Evolutionary conservation across 768 basidiomycete species (phyloP).

Genomic region (Boletus vermiculosoides): DNA sequence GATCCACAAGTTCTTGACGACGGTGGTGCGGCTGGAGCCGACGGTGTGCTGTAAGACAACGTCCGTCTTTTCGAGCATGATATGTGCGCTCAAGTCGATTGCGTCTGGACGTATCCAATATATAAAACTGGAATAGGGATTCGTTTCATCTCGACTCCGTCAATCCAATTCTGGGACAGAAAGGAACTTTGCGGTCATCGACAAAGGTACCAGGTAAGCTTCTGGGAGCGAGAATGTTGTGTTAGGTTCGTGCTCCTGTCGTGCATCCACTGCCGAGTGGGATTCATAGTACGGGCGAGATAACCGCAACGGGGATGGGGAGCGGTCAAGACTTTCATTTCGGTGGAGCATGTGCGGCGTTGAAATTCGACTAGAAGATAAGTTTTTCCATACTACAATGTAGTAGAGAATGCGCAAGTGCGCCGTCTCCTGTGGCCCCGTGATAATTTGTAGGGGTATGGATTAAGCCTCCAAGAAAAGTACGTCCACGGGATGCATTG

Average conservation of each 20-base stretch:
- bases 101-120: not conserved
- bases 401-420: not conserved
- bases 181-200: not conserved
- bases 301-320: not conserved
- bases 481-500: not conserved
- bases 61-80: not conserved
- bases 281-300: not conserved
- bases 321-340: not conserved
- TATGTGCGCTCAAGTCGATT: too few species aligned
- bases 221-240: not conserved
- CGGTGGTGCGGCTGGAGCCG: not conserved
- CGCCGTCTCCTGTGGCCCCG: not conserved
- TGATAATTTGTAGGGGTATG: not conserved
- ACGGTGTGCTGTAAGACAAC: not conserved
- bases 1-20: not conserved
- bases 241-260: not conserved
- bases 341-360: not conserved
- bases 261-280: not conserved
- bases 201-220: not conserved
- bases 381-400: not conserved
- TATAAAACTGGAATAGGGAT: not conserved
- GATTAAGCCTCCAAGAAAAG: not conserved
- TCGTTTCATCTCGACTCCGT: not conserved
- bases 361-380: not conserved
- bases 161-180: not conserved